These are phyloP conservation scores for Epithemia pelagica DNA, from an alignment of 108 stramenopile species.

Conservation along the genomic window DNA sequence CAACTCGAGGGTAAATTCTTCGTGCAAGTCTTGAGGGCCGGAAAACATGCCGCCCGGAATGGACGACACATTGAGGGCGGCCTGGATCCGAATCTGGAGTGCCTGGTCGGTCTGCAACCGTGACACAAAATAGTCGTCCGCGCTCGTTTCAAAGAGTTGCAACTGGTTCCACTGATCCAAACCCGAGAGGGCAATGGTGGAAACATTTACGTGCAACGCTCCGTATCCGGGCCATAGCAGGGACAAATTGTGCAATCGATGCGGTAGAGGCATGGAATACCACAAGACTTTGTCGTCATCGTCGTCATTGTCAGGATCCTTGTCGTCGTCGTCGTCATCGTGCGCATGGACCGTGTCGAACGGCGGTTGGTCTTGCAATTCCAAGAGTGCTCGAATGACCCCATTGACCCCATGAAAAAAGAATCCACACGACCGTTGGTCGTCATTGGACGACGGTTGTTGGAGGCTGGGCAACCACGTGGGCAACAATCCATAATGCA, in stretches of 20 bases:
- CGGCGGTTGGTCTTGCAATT: constrained; percentile 12
- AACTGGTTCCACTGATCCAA: constrained; percentile 44
- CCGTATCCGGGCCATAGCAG: constrained; percentile 33
- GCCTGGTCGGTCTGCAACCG: not conserved
- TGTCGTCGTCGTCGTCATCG: not conserved
- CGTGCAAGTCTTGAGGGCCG: constrained; percentile 1
- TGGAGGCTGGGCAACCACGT: constrained; percentile 12
- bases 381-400: constrained; percentile 33
- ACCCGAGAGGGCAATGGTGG: constrained; percentile 33
- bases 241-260: constrained; percentile 32
- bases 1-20: constrained; percentile 5
- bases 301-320: not conserved
- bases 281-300: not conserved
- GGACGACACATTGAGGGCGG: not conserved
- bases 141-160: constrained; percentile 29
- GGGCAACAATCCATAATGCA: constrained; percentile 25
- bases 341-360: constrained; percentile 1
- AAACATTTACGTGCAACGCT: constrained; percentile 16
- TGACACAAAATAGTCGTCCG: not conserved
- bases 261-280: constrained; percentile 16
- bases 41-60: constrained; percentile 9
- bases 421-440: constrained; percentile 45
- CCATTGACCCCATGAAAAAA: constrained; percentile 67
- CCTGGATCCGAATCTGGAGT: not conserved
- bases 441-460: not conserved